These are phyloP conservation scores for Cladophialophora yegresii DNA, from an alignment of 2,329 filamentous ascomycete species.

Conservation along the genomic window DNA sequence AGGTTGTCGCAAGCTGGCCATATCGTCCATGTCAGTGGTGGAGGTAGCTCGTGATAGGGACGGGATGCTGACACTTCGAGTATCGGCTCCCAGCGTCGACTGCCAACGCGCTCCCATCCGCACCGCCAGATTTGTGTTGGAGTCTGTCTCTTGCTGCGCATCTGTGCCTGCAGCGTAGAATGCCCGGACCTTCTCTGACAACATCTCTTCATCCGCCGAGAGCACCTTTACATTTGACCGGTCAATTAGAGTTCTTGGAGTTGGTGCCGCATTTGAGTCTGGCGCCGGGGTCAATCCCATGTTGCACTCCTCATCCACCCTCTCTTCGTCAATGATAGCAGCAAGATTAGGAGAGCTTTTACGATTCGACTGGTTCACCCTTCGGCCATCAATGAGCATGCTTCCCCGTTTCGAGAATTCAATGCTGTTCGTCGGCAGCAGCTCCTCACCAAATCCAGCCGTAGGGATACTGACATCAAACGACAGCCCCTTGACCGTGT, in stretches of 20 bases:
- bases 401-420: slow-evolving; percentile 64
- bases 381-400: slow-evolving; percentile 58
- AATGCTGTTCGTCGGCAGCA: slow-evolving; percentile 54
- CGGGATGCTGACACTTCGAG: slow-evolving; percentile 40
- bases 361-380: slow-evolving; percentile 43
- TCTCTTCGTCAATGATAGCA: slow-evolving; percentile 32
- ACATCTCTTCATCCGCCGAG: slow-evolving; percentile 64
- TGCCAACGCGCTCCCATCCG: slow-evolving; percentile 48
- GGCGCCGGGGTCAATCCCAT: slow-evolving; percentile 25
- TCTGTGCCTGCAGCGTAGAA: slow-evolving; percentile 67
- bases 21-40: slow-evolving; percentile 34
- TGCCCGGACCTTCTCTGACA: slow-evolving; percentile 63
- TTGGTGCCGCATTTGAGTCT: slow-evolving; percentile 18
- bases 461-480: slow-evolving; percentile 54
- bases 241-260: slow-evolving; percentile 43
- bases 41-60: slow-evolving; percentile 38
- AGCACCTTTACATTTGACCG: slow-evolving; percentile 53
- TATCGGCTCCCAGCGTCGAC: slow-evolving; percentile 38
- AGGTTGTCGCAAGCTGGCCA: slow-evolving; percentile 18
- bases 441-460: slow-evolving; percentile 53
- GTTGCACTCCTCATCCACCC: slow-evolving; percentile 27
- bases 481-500: slow-evolving; percentile 47
- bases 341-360: slow-evolving; percentile 27
- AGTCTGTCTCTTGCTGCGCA: slow-evolving; percentile 50
- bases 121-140: slow-evolving; percentile 41